These are phyloP conservation scores for Flaveria sonorensis DNA, from an alignment of 129 eudicot genomes.

Conservation along the genomic window DNA sequence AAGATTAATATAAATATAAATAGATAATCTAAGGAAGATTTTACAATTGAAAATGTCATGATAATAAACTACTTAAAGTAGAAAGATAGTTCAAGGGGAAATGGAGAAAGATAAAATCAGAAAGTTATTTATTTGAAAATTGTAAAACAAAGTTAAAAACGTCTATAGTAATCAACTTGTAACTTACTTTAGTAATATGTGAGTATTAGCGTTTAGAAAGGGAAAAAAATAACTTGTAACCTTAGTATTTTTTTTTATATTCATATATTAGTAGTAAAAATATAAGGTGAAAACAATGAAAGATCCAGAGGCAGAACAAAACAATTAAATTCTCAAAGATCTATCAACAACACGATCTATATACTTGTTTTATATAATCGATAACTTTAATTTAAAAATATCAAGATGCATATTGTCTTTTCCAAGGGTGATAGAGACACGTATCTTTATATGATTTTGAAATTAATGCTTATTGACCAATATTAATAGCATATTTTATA, in stretches of 20 bases:
- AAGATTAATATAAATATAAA: no score
- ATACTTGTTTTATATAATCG: constrained; percentile 24
- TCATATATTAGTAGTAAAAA: constrained; percentile 4
- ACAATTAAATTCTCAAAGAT: constrained; percentile 22
- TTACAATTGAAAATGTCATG: not conserved
- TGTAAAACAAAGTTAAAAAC: not conserved
- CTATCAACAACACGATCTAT: constrained; percentile 15
- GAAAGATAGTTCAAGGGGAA: not conserved
- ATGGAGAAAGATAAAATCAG: not conserved
- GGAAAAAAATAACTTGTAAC: not conserved
- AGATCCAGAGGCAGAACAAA: constrained; percentile 32
- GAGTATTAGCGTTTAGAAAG: no score
- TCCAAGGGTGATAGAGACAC: constrained; percentile 24
- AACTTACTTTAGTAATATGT: not conserved
- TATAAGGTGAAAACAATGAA: constrained; percentile 13
- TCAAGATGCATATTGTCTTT: constrained; percentile 29
- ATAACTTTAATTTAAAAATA: constrained; percentile 13
- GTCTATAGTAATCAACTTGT: not conserved
- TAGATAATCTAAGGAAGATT: no score
- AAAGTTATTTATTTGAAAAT: not conserved
- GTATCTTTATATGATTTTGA: constrained; percentile 14
- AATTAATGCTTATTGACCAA: constrained; percentile 26
- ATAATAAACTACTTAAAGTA: not conserved
- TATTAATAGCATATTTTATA: not conserved
- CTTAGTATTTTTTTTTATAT: not conserved